These are phyloP conservation scores for Polygonum maritimum DNA, from an alignment of 148 eudicot species.

Conservation along the genomic window DNA sequence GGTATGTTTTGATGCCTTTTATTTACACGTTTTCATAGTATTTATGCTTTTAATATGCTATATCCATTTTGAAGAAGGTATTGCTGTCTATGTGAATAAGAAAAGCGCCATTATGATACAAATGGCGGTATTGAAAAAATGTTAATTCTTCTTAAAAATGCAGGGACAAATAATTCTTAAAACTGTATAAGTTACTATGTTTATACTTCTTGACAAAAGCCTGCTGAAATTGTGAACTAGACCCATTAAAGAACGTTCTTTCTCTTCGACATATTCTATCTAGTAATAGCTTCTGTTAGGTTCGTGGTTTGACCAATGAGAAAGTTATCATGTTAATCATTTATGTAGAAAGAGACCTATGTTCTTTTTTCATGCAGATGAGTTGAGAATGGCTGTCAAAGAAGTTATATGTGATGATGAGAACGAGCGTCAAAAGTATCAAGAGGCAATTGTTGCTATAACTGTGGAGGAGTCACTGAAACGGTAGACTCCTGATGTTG, in stretches of 20 bases:
- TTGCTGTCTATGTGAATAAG: background rate
- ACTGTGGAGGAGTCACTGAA: constrained; percentile 83
- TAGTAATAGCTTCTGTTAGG: background rate
- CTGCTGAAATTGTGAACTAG: background rate
- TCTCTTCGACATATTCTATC: background rate
- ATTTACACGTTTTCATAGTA: background rate
- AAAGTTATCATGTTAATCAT: background rate
- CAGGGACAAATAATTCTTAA: background rate
- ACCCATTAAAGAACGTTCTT: background rate
- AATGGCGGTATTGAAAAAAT: background rate
- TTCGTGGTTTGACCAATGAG: background rate
- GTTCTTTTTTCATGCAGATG: constrained; percentile 41
- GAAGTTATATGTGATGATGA: constrained; percentile 76
- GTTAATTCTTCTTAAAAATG: background rate
- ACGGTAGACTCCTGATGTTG: constrained; percentile 35
- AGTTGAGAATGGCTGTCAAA: constrained; percentile 77
- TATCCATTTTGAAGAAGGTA: background rate
- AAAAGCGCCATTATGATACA: background rate
- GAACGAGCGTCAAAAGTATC: constrained; percentile 40
- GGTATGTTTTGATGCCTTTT: constrained; percentile 30
- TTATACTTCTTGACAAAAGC: background rate
- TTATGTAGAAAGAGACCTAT: background rate
- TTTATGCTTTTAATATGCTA: background rate
- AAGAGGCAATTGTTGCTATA: constrained; percentile 84
- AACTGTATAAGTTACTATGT: background rate